Base-by-base conservation (phyloP, 805 yeast species). In the Starmerella khaoyaiensis region DNA sequence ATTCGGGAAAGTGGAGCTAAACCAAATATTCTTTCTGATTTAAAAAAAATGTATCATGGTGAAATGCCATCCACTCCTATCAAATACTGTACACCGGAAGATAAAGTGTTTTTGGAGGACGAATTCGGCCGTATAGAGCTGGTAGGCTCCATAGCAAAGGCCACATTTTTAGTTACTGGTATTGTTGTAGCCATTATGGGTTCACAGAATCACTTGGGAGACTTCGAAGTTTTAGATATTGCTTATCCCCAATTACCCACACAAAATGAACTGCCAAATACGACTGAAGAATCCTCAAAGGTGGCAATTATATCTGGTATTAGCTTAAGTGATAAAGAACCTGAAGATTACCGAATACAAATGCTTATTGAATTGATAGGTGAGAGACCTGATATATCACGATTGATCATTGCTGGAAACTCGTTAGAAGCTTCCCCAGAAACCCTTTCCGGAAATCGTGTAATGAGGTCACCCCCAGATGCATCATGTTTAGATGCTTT, bases 121-220 rank as follows among this genome's bases (percentile, higher is more conserved):
- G 95, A 84, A 51, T 74, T 84, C 38, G 98, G 98, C 3, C 65
- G 98, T 35, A 76, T 93, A 5, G 56, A 73, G 22, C 59, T 90
- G 17, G 74, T 71, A 33, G 86, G 83, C 19, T 67, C 69, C 14
- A 23, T 35, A 9, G 21, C 19, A 2, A 15, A 14, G 11, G 11
- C 9, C 3, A 37, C 30, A 15, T 19, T 76, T 22, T 65, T 79
- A 3, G 93, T 86, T 0, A 90, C 96, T 0, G 98, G 98, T 4
- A 69, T 75, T n/a, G 77, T 86, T 0, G 72, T 84, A 6, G 97
- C 87, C 0, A 69, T 84, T 1, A 56, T 84, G 9, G 98, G 98
- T 0, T 74, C 81, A 61, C 95, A 86, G 54, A 67, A 79, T 7
- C 74, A 70, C 31, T 75, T 84, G 0, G 97, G 97, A 3, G 65